Conservation (phyloP, 805 yeast species). For the Metschnikowia continentalis region DNA sequence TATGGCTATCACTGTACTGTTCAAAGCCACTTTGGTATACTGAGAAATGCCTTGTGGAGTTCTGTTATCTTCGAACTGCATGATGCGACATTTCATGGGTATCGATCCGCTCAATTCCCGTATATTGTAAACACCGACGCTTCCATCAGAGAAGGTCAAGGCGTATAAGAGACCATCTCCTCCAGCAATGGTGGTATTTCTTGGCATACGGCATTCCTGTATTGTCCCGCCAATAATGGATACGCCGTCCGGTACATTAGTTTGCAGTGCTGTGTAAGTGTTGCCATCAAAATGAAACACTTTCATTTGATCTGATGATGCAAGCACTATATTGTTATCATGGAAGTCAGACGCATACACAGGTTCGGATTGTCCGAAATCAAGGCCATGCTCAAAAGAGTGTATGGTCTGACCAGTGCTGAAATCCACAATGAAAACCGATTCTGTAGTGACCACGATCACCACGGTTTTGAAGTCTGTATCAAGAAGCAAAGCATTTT, state of each 20-base stretch:
- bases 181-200: slow-evolving; percentile 29
- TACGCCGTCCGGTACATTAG: slow-evolving; percentile 13
- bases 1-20: slow-evolving; percentile 27
- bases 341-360: slow-evolving; percentile 30
- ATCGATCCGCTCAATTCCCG: slow-evolving; percentile 22
- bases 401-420: slow-evolving; percentile 5
- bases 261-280: slow-evolving; percentile 1
- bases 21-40: slow-evolving; percentile 30
- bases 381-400: slow-evolving; percentile 17
- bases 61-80: slow-evolving; percentile 16
- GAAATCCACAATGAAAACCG: slow-evolving; percentile 20
- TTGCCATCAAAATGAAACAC: slow-evolving; percentile 20
- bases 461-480: slow-evolving; percentile 27
- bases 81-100: slow-evolving; percentile 12
- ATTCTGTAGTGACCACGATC: slow-evolving; percentile 18
- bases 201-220: slow-evolving; percentile 5
- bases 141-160: slow-evolving; percentile 36
- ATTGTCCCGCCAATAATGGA: slow-evolving; percentile 15
- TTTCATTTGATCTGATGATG: slow-evolving; percentile 18
- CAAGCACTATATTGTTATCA: slow-evolving; percentile 25
- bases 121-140: slow-evolving; percentile 41
- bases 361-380: slow-evolving; percentile 7
- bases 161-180: slow-evolving; percentile 40
- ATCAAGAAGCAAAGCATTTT: slow-evolving; percentile 3
- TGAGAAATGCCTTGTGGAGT: slow-evolving; percentile 21